These are phyloP conservation scores for Solanum virginianum DNA, from an alignment of 257 asterid genomes.

Conservation along the genomic window DNA sequence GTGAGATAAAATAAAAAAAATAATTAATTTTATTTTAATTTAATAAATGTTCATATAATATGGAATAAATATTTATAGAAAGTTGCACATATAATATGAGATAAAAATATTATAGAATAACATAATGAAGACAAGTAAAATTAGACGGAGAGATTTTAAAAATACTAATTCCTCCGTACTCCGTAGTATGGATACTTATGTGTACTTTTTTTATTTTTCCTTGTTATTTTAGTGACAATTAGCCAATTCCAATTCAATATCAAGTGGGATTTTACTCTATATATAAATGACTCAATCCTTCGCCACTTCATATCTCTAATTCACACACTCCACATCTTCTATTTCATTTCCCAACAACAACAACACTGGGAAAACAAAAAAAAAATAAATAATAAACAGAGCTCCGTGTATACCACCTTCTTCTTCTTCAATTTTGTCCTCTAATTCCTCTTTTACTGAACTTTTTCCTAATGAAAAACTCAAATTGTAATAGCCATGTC, in stretches of 20 bases:
- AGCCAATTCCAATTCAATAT: neutral
- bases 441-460: neutral
- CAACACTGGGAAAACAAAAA: neutral
- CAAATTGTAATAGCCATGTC: slow-evolving; percentile 20
- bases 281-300: neutral
- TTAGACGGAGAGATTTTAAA: too few species aligned
- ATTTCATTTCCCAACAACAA: neutral
- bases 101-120: too few species aligned
- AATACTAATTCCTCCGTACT: too few species aligned
- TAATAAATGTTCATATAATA: too few species aligned
- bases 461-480: slow-evolving; percentile 15
- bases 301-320: neutral
- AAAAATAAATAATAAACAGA: neutral
- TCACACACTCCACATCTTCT: neutral
- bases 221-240: neutral
- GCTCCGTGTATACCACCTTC: neutral
- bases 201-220: neutral
- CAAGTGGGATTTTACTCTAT: neutral
- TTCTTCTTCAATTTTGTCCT: neutral
- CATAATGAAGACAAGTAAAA: too few species aligned
- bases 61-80: too few species aligned
- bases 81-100: too few species aligned
- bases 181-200: neutral
- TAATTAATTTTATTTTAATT: too few species aligned
- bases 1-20: too few species aligned